Base-by-base conservation (phyloP, 2,329 filamentous ascomycete species). In the Seiridium cupressi region DNA sequence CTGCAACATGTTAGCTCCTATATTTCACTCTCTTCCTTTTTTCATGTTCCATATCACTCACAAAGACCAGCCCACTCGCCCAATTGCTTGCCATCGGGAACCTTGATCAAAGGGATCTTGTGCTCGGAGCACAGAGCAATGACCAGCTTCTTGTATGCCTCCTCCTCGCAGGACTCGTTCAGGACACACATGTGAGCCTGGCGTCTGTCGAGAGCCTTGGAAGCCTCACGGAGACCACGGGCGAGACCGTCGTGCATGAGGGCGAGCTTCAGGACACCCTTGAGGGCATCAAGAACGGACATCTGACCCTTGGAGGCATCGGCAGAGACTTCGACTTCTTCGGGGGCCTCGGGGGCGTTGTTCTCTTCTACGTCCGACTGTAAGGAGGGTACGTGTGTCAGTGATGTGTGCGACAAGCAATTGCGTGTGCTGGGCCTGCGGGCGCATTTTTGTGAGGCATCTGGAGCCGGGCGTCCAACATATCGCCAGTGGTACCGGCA, bases 281-380 rank as follows among this genome's bases (percentile, higher is more conserved):
- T 99, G 76, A 99, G 91, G 72, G 95, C 95, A 76, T 99, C 95
- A 72, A 97, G 89, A 75, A 98, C 93, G 78, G 91, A 93, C 93
- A 99, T 98, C 86, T 93, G 92, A 76, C 91, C 91, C 81, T 93
- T 92, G 77, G 84, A 84, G 79, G 88, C 90, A 84, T 97, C 93
- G 81, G 91, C 93, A 77, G 90, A 90, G 79, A 97, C 93, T 84
- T 98, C 94, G 81, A 98, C 93, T 86, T 97, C 95, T 78, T 90
- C 87, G 76, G 81, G 79, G 76, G 87, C 93, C 77, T 91, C 90
- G 82, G 91, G 89, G 81, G 89, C 88, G 81, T 87, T 90, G 82
- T 89, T 93, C 90, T 98, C 94, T 97, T 98, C 95, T 98, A 94
- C 94, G 93, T 98, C 94, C 93, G 94, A 98, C 95, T 97, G 71